These are phyloP conservation scores for Pontederia crassipes DNA, from an alignment of 176 grass and related monocot genomes.

Conservation along the genomic window DNA sequence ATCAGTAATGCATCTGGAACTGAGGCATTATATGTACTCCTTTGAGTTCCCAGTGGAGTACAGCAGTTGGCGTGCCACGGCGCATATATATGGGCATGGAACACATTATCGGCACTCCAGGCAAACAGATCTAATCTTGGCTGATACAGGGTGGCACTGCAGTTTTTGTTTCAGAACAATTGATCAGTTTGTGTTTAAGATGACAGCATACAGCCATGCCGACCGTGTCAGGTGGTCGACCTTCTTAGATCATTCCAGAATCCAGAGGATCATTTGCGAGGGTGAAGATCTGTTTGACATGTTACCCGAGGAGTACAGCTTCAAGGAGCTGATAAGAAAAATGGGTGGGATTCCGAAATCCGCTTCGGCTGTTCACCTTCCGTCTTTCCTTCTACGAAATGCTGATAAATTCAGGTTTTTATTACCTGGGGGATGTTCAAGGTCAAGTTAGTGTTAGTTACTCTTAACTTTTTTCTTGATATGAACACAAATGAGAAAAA, in stretches of 20 bases:
- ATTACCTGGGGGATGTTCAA: conserved; percentile 84
- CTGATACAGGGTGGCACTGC: conserved; percentile 90
- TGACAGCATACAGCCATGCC: conserved; percentile 85
- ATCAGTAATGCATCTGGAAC: conserved; percentile 80
- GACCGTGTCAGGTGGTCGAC: conserved; percentile 51
- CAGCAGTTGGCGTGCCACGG: conserved; percentile 67
- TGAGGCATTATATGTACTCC: conserved; percentile 88
- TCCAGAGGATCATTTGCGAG: conserved; percentile 83
- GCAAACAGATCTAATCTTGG: conserved; percentile 63
- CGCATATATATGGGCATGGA: conserved; percentile 42
- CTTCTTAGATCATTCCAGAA: conserved; percentile 60
- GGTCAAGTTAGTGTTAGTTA: conserved; percentile 14
- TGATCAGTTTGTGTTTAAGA: conserved; percentile 88
- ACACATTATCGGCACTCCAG: conserved; percentile 74
- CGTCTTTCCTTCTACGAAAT: conserved; percentile 61
- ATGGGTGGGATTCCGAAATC: conserved; percentile 66
- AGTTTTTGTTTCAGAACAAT: conserved; percentile 92
- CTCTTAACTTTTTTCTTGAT: no score
- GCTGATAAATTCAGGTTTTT: conserved; percentile 68
- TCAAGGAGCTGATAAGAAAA: conserved; percentile 71
- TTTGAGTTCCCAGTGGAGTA: conserved; percentile 84
- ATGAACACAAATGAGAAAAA: no score
- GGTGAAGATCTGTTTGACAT: conserved; percentile 88
- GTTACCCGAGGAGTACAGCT: conserved; percentile 93
- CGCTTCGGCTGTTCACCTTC: conserved; percentile 70